A percentile compares a stretch with the other conserved stretches of the same genome.
These are phyloP conservation scores for Sphaerulina musiva DNA, from an alignment of 2,329 filamentous ascomycete species.

Conservation along the genomic window DNA sequence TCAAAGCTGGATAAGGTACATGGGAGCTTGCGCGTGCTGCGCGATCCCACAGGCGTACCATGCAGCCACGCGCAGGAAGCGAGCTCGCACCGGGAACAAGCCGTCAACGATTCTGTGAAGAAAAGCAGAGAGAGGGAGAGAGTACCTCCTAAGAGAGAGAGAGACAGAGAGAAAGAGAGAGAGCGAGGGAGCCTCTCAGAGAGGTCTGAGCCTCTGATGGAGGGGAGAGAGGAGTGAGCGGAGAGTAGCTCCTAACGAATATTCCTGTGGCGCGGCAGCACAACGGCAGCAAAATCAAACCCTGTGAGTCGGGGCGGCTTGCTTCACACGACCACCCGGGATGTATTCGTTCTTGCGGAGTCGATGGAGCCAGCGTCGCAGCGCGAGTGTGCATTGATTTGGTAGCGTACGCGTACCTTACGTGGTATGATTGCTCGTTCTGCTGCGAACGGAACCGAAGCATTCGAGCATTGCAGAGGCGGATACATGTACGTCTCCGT, in stretches of 20 bases:
- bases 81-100: not conserved
- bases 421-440: no score
- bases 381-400: not conserved
- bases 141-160: no score
- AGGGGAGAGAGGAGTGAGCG: not conserved
- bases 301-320: not conserved
- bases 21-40: not conserved
- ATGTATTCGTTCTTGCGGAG: constrained; percentile 3
- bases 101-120: not conserved
- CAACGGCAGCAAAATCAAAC: not conserved
- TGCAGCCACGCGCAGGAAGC: not conserved
- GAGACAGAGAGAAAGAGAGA: no score
- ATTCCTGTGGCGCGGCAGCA: constrained; percentile 6
- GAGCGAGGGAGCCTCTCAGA: no score
- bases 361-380: not conserved
- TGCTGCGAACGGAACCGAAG: not conserved
- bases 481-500: no score
- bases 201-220: no score
- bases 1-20: not conserved
- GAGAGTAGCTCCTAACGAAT: constrained; percentile 3
- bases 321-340: constrained; percentile 1
- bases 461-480: not conserved
- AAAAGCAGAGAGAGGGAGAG: not conserved
- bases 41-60: not conserved
- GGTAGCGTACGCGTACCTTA: no score